Evolutionary conservation across 306 rosid genomes (phyloP).

Genomic region (Aeschynomene evenia): DNA sequence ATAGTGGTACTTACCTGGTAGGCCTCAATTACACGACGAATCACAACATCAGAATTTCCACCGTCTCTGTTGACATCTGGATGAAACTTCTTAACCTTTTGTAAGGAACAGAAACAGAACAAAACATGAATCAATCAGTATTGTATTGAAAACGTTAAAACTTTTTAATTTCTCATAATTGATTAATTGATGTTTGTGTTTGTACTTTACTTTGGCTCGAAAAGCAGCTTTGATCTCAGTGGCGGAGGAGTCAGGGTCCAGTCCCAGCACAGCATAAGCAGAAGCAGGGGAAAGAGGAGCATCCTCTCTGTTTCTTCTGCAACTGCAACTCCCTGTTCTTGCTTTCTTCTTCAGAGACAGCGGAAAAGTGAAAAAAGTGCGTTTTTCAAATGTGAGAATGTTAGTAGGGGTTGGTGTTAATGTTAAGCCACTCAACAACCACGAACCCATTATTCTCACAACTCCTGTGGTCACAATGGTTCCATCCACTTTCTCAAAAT

Average conservation of each 20-base stretch:
- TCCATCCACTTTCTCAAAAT: background rate
- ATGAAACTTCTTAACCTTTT: conserved; percentile 87
- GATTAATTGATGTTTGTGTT: background rate
- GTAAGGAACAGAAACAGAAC: background rate
- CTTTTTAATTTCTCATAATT: background rate
- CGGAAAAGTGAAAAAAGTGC: conserved; percentile 29
- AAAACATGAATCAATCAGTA: background rate
- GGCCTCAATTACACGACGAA: conserved; percentile 85
- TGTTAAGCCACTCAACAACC: conserved; percentile 27
- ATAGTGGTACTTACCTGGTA: conserved; percentile 56
- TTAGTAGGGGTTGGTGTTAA: background rate
- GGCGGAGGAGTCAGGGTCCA: conserved; percentile 59
- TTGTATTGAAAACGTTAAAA: too few relatives aligned
- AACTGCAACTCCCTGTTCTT: conserved; percentile 32
- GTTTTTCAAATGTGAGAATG: conserved; percentile 38
- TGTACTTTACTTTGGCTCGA: conserved; percentile 59
- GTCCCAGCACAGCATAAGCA: conserved; percentile 66
- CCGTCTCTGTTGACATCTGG: conserved; percentile 67
- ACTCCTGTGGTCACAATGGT: background rate
- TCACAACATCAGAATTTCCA: conserved; percentile 57
- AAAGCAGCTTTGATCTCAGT: conserved; percentile 78
- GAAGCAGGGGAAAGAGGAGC: conserved; percentile 48
- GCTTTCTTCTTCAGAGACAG: conserved; percentile 12
- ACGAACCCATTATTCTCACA: conserved; percentile 44
- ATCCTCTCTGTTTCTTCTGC: conserved; percentile 23